These are phyloP conservation scores for grape (Vitis vinifera) DNA, from an alignment of 164 flowering plant species.

Conservation along the genomic window DNA sequence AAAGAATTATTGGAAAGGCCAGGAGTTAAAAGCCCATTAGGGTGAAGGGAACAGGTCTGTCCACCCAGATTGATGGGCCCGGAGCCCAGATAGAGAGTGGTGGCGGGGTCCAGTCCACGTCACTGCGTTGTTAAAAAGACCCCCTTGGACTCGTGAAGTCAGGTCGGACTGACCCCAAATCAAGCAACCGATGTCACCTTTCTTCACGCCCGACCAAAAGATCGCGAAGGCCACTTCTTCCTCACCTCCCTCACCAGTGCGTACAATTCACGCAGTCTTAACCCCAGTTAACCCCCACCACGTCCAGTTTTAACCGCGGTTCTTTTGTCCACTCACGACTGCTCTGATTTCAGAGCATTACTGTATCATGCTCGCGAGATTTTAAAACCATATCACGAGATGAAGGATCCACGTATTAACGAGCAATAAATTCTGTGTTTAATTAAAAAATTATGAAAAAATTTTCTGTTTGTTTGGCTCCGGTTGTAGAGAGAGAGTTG, in stretches of 20 bases:
- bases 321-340: slow-evolving; percentile 3
- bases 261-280: neutral
- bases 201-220: neutral
- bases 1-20: too few species aligned
- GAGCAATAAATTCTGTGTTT: neutral
- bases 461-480: neutral
- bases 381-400: slow-evolving; percentile 2
- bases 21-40: too few species aligned
- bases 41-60: too few species aligned
- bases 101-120: too few species aligned
- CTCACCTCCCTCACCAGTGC: neutral
- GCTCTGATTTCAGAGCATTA: slow-evolving; percentile 16
- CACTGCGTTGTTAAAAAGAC: too few species aligned
- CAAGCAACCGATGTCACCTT: neutral
- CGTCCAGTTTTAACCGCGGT: slow-evolving; percentile 8
- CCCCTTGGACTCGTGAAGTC: too few species aligned
- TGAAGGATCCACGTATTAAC: neutral
- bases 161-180: neutral
- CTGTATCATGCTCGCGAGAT: slow-evolving; percentile 1
- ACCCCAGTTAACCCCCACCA: neutral
- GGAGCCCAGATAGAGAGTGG: too few species aligned
- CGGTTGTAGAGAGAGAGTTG: neutral
- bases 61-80: too few species aligned
- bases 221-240: neutral
- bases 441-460: neutral